Evolutionary conservation across 345 rosid genomes (phyloP).

Genomic region (Eucalyptus marginata): DNA sequence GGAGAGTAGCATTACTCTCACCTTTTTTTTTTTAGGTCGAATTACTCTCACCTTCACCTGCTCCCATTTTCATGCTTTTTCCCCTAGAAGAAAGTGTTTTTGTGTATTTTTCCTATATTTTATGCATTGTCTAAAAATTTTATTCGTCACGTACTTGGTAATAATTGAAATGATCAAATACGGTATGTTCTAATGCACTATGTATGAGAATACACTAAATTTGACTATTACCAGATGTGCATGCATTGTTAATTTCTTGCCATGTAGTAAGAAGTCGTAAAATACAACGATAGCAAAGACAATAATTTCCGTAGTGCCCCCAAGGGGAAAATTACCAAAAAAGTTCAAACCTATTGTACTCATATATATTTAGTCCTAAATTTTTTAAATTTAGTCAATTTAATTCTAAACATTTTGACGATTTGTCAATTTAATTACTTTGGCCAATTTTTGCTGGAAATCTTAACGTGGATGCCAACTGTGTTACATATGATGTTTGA

Average conservation of each 20-base stretch:
- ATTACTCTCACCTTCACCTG: background rate
- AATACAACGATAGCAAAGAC: background rate
- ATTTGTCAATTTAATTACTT: too few relatives aligned
- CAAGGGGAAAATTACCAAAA: too few relatives aligned
- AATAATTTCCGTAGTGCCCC: background rate
- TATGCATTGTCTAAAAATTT: background rate
- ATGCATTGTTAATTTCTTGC: background rate
- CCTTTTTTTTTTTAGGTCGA: background rate
- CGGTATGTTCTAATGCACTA: background rate
- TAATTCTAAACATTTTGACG: too few relatives aligned
- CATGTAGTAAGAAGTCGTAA: background rate
- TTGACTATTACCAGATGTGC: background rate
- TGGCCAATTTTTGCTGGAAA: background rate
- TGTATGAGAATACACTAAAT: background rate
- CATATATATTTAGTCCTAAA: too few relatives aligned
- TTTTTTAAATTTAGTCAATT: background rate
- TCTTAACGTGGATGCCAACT: fast-evolving
- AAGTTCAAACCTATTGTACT: too few relatives aligned
- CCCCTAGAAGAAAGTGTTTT: background rate
- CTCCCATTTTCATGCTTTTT: background rate
- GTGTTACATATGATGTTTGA: fast-evolving
- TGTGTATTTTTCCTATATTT: background rate
- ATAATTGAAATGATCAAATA: background rate
- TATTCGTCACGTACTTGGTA: background rate
- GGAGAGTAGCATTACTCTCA: background rate